These are phyloP conservation scores for Phytopythium kandeliae DNA, from an alignment of 352 stramenopile genomes.

Conservation along the genomic window DNA sequence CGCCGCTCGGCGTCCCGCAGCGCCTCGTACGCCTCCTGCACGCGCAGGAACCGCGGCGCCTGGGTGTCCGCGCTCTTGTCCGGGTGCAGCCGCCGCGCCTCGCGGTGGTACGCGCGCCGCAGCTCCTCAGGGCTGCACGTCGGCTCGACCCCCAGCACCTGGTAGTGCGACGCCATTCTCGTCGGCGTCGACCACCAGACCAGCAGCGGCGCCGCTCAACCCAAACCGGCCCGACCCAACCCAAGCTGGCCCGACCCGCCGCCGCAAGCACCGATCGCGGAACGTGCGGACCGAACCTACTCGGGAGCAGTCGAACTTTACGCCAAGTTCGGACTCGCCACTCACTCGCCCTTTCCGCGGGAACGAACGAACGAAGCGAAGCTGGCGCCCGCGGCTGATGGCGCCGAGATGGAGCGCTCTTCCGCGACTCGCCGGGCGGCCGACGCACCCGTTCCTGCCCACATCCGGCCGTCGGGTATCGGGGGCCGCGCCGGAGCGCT, in stretches of 20 bases:
- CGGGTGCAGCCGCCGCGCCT: slow-evolving; percentile 47
- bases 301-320: too few relatives aligned
- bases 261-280: slow-evolving; percentile 19
- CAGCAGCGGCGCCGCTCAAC: too few relatives aligned
- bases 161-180: slow-evolving; percentile 27
- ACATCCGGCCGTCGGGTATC: slow-evolving; percentile 24
- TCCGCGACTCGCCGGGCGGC: neutral
- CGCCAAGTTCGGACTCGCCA: neutral
- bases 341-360: neutral
- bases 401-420: slow-evolving; percentile 32
- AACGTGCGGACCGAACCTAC: slow-evolving; percentile 9
- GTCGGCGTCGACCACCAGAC: too few relatives aligned
- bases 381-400: slow-evolving; percentile 44
- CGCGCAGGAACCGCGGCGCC: slow-evolving; percentile 37
- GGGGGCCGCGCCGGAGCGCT: neutral
- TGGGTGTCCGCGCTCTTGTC: slow-evolving; percentile 37
- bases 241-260: too few relatives aligned
- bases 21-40: slow-evolving; percentile 70
- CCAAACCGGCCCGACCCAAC: too few relatives aligned
- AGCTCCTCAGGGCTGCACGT: slow-evolving; percentile 54
- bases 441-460: too few relatives aligned
- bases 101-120: slow-evolving; percentile 65
- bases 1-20: slow-evolving; percentile 36
- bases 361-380: slow-evolving; percentile 12
- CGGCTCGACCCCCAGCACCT: slow-evolving; percentile 37